A percentile compares a stretch with the other conserved stretches of the same genome.
Conservation (phyloP, 257 asterid species). For the Solanum pennellii region DNA sequence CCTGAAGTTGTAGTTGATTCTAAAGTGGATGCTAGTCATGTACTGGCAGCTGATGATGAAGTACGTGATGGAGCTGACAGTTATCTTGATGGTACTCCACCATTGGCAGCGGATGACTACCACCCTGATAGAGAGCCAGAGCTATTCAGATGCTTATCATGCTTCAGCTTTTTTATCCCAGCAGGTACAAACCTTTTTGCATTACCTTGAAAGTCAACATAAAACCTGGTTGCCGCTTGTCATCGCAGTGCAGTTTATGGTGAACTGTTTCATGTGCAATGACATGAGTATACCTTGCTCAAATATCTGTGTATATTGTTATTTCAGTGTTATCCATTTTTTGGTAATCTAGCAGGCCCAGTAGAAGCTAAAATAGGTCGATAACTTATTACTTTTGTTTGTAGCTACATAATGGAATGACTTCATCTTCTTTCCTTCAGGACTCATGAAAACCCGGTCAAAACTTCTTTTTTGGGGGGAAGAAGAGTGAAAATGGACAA, state of each 20-base stretch:
- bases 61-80: conserved; percentile 9
- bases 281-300: background rate
- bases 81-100: conserved; percentile 15
- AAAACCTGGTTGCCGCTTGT: background rate
- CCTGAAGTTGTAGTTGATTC: conserved; percentile 9
- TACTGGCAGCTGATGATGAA: conserved; percentile 9
- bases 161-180: conserved; percentile 85
- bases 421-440: background rate
- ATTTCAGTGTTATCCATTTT: background rate
- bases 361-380: background rate
- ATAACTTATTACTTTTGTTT: background rate
- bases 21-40: background rate
- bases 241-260: background rate
- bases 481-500: background rate
- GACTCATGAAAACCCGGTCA: background rate
- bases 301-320: background rate
- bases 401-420: background rate
- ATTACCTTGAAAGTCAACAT: background rate
- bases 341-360: background rate
- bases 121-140: conserved; percentile 39
- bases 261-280: background rate
- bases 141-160: conserved; percentile 82
- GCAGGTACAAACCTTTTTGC: conserved; percentile 28
- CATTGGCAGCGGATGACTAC: conserved; percentile 11
- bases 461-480: background rate